Evolutionary conservation across 257 asterid genomes (phyloP).

Genomic region (Nicotiana benthamiana): DNA sequence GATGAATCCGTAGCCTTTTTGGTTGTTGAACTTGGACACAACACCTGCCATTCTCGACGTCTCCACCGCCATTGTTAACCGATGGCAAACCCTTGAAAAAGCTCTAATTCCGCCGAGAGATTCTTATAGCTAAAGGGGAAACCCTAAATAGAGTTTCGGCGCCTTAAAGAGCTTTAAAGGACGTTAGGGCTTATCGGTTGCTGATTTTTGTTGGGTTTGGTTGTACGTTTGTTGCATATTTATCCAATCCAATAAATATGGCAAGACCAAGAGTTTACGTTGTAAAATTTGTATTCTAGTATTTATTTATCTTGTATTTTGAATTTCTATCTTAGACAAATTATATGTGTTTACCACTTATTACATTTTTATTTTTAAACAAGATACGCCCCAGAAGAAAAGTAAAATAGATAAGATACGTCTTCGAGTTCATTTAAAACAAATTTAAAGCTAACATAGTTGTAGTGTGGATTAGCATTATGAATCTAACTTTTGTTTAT

Average conservation of each 20-base stretch:
- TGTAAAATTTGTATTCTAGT: background rate
- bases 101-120: background rate
- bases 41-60: conserved; percentile 49
- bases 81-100: conserved; percentile 1
- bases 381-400: background rate
- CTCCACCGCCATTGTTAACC: conserved; percentile 57
- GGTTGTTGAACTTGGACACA: conserved; percentile 53
- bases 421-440: background rate
- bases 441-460: background rate
- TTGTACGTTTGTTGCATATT: background rate
- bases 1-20: conserved; percentile 79
- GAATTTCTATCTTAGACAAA: background rate
- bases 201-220: background rate
- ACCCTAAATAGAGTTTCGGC: background rate
- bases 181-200: background rate
- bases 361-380: background rate
- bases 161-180: background rate
- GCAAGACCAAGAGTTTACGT: background rate
- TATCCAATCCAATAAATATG: background rate
- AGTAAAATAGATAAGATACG: background rate
- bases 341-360: background rate
- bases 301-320: background rate
- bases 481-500: background rate
- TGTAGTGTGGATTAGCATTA: background rate
- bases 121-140: background rate